Evolutionary conservation across 108 stramenopile genomes (phyloP).

Genomic region (Nannochloropsis salina): DNA sequence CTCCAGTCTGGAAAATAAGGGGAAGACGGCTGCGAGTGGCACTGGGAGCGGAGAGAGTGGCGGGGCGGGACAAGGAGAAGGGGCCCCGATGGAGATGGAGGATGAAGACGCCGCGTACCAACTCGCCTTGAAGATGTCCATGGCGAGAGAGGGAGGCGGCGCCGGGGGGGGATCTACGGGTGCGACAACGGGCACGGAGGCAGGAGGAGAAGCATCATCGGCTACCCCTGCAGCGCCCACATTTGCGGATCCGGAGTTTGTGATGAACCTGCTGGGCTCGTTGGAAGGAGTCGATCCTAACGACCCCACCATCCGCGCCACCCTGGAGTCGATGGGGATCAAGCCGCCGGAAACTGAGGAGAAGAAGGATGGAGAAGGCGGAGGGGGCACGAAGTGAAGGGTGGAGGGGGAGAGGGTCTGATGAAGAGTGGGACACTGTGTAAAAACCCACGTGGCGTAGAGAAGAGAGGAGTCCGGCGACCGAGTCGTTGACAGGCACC

Average conservation of each 20-base stretch:
- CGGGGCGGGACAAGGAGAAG: constrained; percentile 29
- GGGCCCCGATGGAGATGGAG: constrained; percentile 52
- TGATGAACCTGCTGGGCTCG: constrained; percentile 66
- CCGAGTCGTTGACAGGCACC: too few species aligned
- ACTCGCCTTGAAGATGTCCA: constrained; percentile 79
- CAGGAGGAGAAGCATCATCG: background rate
- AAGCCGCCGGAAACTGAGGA: background rate
- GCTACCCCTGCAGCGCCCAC: constrained; percentile 24
- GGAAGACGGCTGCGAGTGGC: constrained; percentile 21
- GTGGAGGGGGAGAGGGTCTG: background rate
- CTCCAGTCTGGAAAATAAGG: constrained; percentile 43
- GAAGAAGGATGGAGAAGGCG: background rate
- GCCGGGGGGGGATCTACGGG: constrained; percentile 18
- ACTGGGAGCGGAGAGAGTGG: constrained; percentile 27
- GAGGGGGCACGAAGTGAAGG: background rate
- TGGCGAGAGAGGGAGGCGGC: constrained; percentile 49
- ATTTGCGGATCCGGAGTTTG: constrained; percentile 71
- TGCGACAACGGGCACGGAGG: background rate
- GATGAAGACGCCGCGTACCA: constrained; percentile 82
- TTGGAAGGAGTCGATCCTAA: constrained; percentile 81
- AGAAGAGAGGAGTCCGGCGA: too few species aligned
- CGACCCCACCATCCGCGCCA: constrained; percentile 79
- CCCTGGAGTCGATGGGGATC: constrained; percentile 49
- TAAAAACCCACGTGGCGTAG: too few species aligned
- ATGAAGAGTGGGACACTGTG: background rate